These are phyloP conservation scores for Coniosporium apollinis DNA, from an alignment of 495 filamentous ascomycete species.

Conservation along the genomic window DNA sequence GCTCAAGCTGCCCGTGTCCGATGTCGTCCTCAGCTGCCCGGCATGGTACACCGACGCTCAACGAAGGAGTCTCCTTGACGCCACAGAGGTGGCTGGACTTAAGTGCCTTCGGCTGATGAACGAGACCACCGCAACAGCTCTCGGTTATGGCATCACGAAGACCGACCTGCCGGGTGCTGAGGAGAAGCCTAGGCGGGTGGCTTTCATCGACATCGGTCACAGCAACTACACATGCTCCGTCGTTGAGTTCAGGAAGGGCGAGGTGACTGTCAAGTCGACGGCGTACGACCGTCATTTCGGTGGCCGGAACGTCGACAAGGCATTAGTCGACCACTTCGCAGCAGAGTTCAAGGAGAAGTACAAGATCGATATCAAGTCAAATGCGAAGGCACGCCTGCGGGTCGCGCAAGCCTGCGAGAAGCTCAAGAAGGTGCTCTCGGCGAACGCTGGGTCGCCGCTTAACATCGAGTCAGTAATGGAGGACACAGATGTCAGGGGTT, in stretches of 20 bases:
- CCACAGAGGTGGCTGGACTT: conserved; percentile 83
- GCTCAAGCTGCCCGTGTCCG: conserved; percentile 81
- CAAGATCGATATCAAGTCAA: conserved; percentile 49
- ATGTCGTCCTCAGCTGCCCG: conserved; percentile 86
- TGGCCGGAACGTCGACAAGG: conserved; percentile 92
- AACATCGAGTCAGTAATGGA: conserved; percentile 99
- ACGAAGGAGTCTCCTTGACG: conserved; percentile 76
- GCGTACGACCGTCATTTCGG: conserved; percentile 92
- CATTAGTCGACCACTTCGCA: conserved; percentile 83
- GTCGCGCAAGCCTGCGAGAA: conserved; percentile 84
- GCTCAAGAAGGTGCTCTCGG: conserved; percentile 96
- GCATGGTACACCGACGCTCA: conserved; percentile 96
- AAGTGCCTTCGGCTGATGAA: conserved; percentile 91
- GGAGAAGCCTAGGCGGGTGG: conserved; percentile 83
- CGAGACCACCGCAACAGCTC: conserved; percentile 89
- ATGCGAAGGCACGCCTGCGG: conserved; percentile 76
- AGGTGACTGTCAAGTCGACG: conserved; percentile 85
- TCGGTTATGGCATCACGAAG: conserved; percentile 97
- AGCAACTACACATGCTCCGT: conserved; percentile 88
- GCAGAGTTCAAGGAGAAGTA: conserved; percentile 53
- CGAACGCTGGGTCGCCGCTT: conserved; percentile 82
- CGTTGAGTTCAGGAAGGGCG: conserved; percentile 94
- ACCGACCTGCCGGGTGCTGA: conserved; percentile 73
- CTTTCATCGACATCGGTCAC: conserved; percentile 92
- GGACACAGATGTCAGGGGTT: conserved; percentile 73